Evolutionary conservation across 164 flowering plant genomes (phyloP).

Genomic region (Protea cynaroides): DNA sequence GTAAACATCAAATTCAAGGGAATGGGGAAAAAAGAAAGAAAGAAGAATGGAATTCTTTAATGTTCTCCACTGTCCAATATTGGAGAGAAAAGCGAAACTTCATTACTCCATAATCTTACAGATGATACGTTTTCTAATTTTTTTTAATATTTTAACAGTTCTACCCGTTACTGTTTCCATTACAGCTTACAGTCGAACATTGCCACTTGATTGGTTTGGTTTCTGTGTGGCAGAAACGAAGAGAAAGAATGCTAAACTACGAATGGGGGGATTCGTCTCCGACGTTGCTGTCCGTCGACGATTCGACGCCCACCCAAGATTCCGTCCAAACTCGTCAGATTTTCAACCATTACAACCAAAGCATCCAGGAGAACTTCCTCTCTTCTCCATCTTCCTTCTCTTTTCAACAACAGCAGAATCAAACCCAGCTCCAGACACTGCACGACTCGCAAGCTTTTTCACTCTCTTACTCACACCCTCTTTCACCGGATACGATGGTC

Average conservation of each 20-base stretch:
- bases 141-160: neutral
- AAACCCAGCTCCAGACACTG: constrained; percentile 19
- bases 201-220: neutral
- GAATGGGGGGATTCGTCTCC: constrained; percentile 59
- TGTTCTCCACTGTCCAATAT: too few relatives aligned
- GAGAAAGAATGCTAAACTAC: constrained; percentile 48
- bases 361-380: constrained; percentile 19
- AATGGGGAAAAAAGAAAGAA: neutral
- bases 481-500: constrained; percentile 15
- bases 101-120: constrained; percentile 4
- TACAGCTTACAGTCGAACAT: constrained; percentile 3
- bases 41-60: too few relatives aligned
- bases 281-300: constrained; percentile 37
- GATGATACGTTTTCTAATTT: constrained; percentile 1
- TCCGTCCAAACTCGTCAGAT: constrained; percentile 34
- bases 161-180: neutral
- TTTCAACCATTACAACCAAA: constrained; percentile 36
- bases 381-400: constrained; percentile 10
- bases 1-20: too few relatives aligned
- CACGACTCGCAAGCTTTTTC: constrained; percentile 33
- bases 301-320: constrained; percentile 12
- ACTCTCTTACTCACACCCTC: constrained; percentile 15
- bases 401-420: constrained; percentile 13
- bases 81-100: neutral
- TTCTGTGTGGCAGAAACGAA: neutral